Evolutionary conservation across 768 basidiomycete genomes (phyloP), one percentile per base, ranked within the genome.

Genomic region (Hemileccinum rubropunctum): DNA sequence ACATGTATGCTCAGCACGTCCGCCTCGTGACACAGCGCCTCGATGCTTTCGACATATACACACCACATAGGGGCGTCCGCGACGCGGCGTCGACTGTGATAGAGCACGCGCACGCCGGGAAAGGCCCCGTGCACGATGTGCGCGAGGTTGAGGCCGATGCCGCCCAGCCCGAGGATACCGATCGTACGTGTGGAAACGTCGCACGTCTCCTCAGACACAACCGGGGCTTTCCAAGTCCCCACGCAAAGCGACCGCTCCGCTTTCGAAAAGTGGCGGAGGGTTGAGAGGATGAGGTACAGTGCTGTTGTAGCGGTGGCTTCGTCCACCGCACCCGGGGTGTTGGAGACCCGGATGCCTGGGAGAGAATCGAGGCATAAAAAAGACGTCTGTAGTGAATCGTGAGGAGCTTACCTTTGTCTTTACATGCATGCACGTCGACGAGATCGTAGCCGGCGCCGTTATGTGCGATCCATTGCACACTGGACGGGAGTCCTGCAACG

Each of bases 301-400:
- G 87, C 91, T 0, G 90, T 91, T 1, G 91, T 94, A 0, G 93
- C 93, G 1, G 92, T 94, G 9, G 86, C 91, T 54, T 94, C 89
- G 68, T 95, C 84, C 41, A 95, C 93, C 3, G 91, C 90, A 13
- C 86, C 83, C 0, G 93, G 93, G 1, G 92, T 95, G 62, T 95
- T 92, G 11, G 93, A 92, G 23, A 95, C 80, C 28, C 70, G 74
- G 58, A 94, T 90, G 17, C 62, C 64, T 68, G 0, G 86, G 86
- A 12, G 18, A 6, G n/a, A 11, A 9, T 17, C 7, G 17, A 12
- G 17, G 11, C n/a, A n/a, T 37, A 12, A 37, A 37, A 5, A 20
- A 18, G 34, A 34, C 1, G 6, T 46, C 12, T 71, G 34, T 23
- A 6, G 23, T 23, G 23, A 23, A 23, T 23, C 23, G 23, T 23